Conservation (phyloP, 2,329 filamentous ascomycete species). For the Xylaria sp. region DNA sequence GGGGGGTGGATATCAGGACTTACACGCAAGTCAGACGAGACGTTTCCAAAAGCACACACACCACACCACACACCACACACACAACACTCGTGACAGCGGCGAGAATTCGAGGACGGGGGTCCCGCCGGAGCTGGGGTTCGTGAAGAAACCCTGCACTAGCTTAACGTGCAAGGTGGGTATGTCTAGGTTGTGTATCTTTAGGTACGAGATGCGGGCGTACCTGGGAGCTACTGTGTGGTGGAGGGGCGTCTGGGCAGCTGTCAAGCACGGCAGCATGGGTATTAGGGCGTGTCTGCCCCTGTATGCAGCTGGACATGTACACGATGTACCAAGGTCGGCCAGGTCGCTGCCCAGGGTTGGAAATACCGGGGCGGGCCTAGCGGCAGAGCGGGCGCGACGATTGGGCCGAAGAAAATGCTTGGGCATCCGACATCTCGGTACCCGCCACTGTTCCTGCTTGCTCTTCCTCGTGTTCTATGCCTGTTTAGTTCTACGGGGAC, state of each 20-base stretch:
- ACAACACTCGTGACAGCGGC: constrained; percentile 8
- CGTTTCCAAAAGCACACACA: constrained; percentile 2
- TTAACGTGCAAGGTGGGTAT: constrained; percentile 16
- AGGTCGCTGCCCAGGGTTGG: too few species aligned
- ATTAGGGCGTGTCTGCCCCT: background rate
- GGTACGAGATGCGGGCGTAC: too few species aligned
- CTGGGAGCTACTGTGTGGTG: background rate
- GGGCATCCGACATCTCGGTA: constrained; percentile 1
- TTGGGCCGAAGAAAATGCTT: background rate
- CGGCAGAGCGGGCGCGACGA: background rate
- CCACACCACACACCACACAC: too few species aligned
- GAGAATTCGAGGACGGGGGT: constrained; percentile 12
- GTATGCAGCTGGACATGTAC: too few species aligned
- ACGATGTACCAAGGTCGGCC: background rate
- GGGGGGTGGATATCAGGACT: constrained; percentile 5
- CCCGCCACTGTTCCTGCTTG: background rate
- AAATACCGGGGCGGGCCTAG: background rate
- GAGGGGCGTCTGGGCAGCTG: background rate
- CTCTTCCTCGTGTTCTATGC: background rate
- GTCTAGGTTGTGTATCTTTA: constrained; percentile 14
- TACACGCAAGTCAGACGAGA: constrained; percentile 16
- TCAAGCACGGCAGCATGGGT: too few species aligned
- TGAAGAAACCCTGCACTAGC: constrained; percentile 18
- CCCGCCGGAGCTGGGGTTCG: constrained; percentile 19
- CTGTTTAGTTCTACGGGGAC: background rate